Evolutionary conservation across 1,284 basidiomycete genomes (phyloP), one percentile per base, ranked within the genome.

Genomic region (Malassezia japonica): DNA sequence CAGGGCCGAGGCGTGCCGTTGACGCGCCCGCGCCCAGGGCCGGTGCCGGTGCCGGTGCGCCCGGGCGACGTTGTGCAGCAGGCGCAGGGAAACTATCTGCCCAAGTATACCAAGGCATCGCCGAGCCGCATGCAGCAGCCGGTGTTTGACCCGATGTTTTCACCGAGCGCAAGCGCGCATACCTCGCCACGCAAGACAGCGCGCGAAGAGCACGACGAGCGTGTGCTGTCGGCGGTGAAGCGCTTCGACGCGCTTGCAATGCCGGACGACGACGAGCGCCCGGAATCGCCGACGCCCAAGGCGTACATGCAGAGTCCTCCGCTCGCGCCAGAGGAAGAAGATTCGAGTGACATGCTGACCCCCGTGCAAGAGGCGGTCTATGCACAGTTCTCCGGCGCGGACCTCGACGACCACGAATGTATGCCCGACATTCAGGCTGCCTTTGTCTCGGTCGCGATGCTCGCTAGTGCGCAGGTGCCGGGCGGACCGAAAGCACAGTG

Each of bases 341-440:
- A 3, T 13, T n/a, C n/a, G n/a, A n/a, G n/a, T n/a, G 29, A 13
- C 13, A 10, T 6, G 36, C 36, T 38, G 36, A 34, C 24, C 8
- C 23, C 42, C 9, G 10, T 40, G 10, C 50, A 51, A 18, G n/a
- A 37, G 18, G 15, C 15, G 6, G 64, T 64, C 38, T 56, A 60
- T 44, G 53, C 52, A 28, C 61, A 66, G 40, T 67, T 67, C 43
- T 41, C 59, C 0, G 44, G 56, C 12, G 54, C 53, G 32, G 40
- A 53, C 20, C 33, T 67, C 54, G 47, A 38, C n/a, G 65, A 67
- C 31, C 65, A 67, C 25, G 27, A 44, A n/a, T 67, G 65, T 53
- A 46, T 43, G 10, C 60, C 61, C 8, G 56, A 57, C 24, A 56
- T 60, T 3, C 61, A 59, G 33, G 51, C 59, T 6, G 59, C 65